A percentile compares a stretch with the other conserved stretches of the same genome.
phyloP scores from a whole-genome alignment of 2,329 filamentous ascomycete species.

The Septoria linicola region DNA sequence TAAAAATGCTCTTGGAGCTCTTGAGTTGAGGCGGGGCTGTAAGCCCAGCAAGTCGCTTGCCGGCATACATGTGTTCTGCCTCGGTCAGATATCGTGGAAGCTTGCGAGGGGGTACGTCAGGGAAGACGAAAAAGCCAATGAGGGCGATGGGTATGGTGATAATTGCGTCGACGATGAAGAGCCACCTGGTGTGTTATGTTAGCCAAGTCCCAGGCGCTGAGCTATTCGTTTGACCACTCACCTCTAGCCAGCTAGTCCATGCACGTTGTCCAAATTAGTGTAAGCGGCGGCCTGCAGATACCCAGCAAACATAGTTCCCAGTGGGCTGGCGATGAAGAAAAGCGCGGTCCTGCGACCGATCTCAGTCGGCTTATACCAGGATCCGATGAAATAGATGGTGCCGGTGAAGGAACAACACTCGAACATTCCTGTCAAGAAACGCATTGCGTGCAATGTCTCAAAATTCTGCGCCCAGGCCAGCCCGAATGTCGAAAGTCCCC shows the following conservation, averaged over 20 bases:
- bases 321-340: neutral
- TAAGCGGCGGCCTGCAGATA: conserved; percentile 6
- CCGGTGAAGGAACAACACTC: conserved; percentile 38
- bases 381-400: conserved; percentile 13
- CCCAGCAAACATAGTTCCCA: conserved; percentile 1
- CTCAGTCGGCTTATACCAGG: conserved; percentile 12
- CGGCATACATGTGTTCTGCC: neutral
- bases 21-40: neutral
- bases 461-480: conserved; percentile 41
- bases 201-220: neutral
- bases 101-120: neutral
- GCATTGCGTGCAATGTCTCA: conserved; percentile 41
- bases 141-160: conserved; percentile 8
- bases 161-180: conserved; percentile 11
- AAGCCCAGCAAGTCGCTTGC: neutral
- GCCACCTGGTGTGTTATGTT: neutral
- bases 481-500: conserved; percentile 44
- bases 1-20: neutral
- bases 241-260: conserved; percentile 3
- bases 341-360: neutral
- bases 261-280: neutral
- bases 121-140: conserved; percentile 4
- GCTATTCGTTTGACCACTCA: neutral
- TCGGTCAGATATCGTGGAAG: neutral
- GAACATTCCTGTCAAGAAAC: conserved; percentile 50